Percentiles rank a stretch among this genome's conserved stretches.
Conservation (phyloP, 495 filamentous ascomycete genomes). For the Neurospora discreta region DNA sequence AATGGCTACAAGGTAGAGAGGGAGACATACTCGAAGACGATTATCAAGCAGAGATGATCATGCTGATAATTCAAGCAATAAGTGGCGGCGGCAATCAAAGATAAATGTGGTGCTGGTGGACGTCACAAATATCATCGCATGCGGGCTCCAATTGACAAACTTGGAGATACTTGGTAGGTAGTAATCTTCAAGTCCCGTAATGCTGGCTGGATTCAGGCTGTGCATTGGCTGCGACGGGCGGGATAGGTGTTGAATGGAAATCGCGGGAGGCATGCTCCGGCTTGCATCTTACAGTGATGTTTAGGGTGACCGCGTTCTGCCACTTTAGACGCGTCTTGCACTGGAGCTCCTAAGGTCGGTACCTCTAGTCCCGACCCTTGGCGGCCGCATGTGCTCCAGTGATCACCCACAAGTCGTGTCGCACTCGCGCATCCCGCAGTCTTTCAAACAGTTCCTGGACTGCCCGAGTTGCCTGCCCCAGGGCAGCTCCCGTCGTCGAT, state of each 20-base stretch:
- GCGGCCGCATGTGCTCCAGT: not conserved
- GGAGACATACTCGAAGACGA: not conserved
- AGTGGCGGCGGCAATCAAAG: not conserved
- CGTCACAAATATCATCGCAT: not conserved
- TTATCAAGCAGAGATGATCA: not conserved
- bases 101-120: not conserved
- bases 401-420: not conserved
- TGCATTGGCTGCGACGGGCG: no score
- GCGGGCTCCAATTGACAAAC: not conserved
- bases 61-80: not conserved
- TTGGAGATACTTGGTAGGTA: no score
- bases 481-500: no score
- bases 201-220: not conserved
- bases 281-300: not conserved
- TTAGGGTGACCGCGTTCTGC: not conserved
- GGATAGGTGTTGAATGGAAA: no score
- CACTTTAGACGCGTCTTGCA: not conserved
- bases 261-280: not conserved
- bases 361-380: not conserved
- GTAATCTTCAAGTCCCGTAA: no score
- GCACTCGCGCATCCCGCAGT: not conserved
- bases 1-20: not conserved
- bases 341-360: not conserved
- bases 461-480: not conserved
- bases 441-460: no score